A percentile compares a stretch with the other conserved stretches of the same genome.
Conservation (phyloP, 495 filamentous ascomycete genomes). For the Talaromyces wortmannii region DNA sequence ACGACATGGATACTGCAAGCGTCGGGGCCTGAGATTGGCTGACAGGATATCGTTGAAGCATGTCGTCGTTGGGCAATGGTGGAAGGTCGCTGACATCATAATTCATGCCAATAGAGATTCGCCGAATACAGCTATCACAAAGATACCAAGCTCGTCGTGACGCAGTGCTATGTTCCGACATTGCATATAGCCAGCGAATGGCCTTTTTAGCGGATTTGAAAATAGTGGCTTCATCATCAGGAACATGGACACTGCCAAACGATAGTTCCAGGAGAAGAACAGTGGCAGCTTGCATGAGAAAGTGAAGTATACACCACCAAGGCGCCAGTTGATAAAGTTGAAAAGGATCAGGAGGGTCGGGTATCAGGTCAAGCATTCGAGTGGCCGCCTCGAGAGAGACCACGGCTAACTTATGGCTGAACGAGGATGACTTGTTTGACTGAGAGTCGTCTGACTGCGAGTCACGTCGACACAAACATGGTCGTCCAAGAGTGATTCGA, state of each 20-base stretch:
- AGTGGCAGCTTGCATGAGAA: constrained; percentile 55
- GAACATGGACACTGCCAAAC: constrained; percentile 48
- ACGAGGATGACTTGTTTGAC: constrained; percentile 31
- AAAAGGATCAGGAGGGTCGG: constrained; percentile 33
- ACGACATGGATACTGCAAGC: neutral
- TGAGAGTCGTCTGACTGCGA: constrained; percentile 33
- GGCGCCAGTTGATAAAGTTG: constrained; percentile 49
- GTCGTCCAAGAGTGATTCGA: constrained; percentile 54
- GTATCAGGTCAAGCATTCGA: constrained; percentile 46
- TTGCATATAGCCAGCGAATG: constrained; percentile 45
- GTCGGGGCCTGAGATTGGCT: neutral
- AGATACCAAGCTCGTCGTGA: constrained; percentile 53
- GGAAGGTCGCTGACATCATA: constrained; percentile 35
- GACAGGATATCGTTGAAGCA: constrained; percentile 3
- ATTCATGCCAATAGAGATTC: constrained; percentile 33
- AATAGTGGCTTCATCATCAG: constrained; percentile 39
- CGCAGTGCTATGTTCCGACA: constrained; percentile 46
- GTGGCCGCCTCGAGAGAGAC: constrained; percentile 49
- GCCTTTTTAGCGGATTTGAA: constrained; percentile 46
- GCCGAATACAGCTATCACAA: constrained; percentile 38
- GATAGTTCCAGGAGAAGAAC: constrained; percentile 58
- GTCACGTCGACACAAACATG: constrained; percentile 57
- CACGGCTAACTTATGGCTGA: constrained; percentile 50
- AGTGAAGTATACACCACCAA: constrained; percentile 63
- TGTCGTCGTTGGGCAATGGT: constrained; percentile 13